Base-by-base conservation (phyloP, 2,329 filamentous ascomycete species). In the Diaporthe sp. region DNA sequence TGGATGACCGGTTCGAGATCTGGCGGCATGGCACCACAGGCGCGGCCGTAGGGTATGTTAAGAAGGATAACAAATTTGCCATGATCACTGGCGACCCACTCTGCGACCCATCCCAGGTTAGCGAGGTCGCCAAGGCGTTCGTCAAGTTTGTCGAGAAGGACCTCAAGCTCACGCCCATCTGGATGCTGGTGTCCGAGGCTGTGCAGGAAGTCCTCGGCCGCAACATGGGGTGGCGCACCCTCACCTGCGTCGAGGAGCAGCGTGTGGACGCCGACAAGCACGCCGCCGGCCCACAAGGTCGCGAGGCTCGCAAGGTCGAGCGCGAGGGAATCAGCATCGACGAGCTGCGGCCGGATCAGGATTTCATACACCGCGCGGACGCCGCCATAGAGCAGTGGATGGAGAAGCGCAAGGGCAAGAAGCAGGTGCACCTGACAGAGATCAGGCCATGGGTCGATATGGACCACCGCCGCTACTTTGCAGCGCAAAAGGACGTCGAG, bases 191-290 rank as follows among this genome's bases (percentile, higher is more conserved):
- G n/a, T 95, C 94, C 12, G 86, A 88, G n/a, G 89, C 92, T 0
- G 89, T 94, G 4, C 94, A 98, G 82, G 92, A 94, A 77, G 92
- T 97, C 17, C 90, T 98, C 3, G 95, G 94, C 28, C 89, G 91
- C 73, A 93, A 93, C 78, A 90, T 97, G 77, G 93, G 94, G 79
- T 98, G 95, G 95, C 93, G 95, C 73, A 97, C 94, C 9, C 89
- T 98, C 77, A 96, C 94, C 50, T 96, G 95, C 80, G 94, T 94
- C 12, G 94, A 95, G 42, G 96, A 98, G 85, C 95, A 98, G 85
- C 94, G 95, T 70, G 91, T 97, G 8, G 92, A 97, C 77, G 92
- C 94, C 3, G 91, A 94, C 81, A 93, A 93, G 82, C 87, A 89
- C 42, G 90, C 91, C 0, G 88, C 89, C n/a, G 75, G 75, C 5